Base-by-base conservation (phyloP, 768 basidiomycete genomes). In the Boletus rex-veris region DNA sequence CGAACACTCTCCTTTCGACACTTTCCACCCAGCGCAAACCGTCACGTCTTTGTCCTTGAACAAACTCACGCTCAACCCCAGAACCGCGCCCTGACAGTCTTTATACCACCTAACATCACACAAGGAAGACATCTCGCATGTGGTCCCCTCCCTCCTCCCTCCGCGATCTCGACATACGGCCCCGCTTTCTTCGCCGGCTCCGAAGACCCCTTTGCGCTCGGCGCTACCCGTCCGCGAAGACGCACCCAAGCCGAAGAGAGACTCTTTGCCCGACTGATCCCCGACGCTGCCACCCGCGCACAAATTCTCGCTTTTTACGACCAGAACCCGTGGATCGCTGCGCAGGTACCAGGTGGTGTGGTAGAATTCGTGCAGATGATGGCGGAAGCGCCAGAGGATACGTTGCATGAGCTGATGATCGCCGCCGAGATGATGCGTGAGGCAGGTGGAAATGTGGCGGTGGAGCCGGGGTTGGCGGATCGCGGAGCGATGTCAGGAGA, bases 61-160 rank as follows among this genome's bases (percentile, higher is more conserved):
- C 72, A 79, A 6, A 77, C 77, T 4, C 81, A 84, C 57, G 62
- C 59, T n/a, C 66, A 67, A 44, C 55, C 66, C 4, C 64, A 61
- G 52, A 61, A 68, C 10, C 77, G 76, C 24, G 72, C 76, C 8
- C 74, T 91, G 10, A 79, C 88, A 46, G 75, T 83, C 0, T 95
- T 93, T 73, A 76, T 95, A 47, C 90, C 91, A 0, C 72, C 75
- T 12, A 61, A 73, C 5, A 75, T 89, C 5, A 69, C 80, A 12
- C 71, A 76, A 5, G 73, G 71, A 12, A 80, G 82, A 51, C 77
- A 82, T 7, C 74, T 90, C 55, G 83, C 86, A 8, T 97, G 87
- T 60, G 96, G 98, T 64, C 94, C 95, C 1, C 74, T 96, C 3
- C 92, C 95, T 0, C 94, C 95, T 0, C 72, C 71, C 31, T 77